Percentiles rank a stretch among this genome's conserved stretches.
Evolutionary conservation across 495 filamentous ascomycete genomes (phyloP).

Genomic region (Penicillium atrosanguineum): DNA sequence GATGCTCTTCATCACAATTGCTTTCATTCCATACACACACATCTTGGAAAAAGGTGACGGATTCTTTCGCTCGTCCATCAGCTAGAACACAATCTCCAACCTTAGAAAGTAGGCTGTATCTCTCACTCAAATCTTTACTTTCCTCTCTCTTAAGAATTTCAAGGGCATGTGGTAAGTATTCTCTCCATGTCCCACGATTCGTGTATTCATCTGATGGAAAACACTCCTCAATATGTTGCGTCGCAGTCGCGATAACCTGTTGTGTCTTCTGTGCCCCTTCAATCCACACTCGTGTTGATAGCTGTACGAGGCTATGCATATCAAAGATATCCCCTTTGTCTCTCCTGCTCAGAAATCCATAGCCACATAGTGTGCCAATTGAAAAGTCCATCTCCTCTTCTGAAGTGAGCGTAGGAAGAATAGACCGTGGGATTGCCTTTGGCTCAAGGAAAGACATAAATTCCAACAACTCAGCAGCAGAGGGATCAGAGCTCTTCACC

Average conservation of each 20-base stretch:
- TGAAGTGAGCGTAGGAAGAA: slow-evolving; percentile 16
- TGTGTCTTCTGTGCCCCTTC: slow-evolving; percentile 4
- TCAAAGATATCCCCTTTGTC: slow-evolving; percentile 18
- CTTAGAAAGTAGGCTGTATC: slow-evolving; percentile 14
- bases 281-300: slow-evolving; percentile 39
- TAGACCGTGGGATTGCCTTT: slow-evolving; percentile 30
- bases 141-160: slow-evolving; percentile 4
- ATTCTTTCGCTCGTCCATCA: slow-evolving; percentile 30
- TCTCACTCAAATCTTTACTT: slow-evolving; percentile 10
- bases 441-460: slow-evolving; percentile 46
- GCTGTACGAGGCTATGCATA: slow-evolving; percentile 48
- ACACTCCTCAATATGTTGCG: slow-evolving; percentile 22
- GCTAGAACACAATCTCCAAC: slow-evolving; percentile 12
- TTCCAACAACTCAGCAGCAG: slow-evolving; percentile 37
- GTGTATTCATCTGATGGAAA: slow-evolving; percentile 28
- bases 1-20: slow-evolving; percentile 23
- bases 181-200: slow-evolving; percentile 29
- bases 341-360: slow-evolving; percentile 26
- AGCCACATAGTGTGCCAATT: slow-evolving; percentile 27
- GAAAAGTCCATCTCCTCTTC: slow-evolving; percentile 20
- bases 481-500: slow-evolving; percentile 30
- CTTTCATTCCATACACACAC: slow-evolving; percentile 16
- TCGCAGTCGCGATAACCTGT: slow-evolving; percentile 11
- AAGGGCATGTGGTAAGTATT: slow-evolving; percentile 33
- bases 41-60: slow-evolving; percentile 21